Percentiles rank a stretch among this genome's conserved stretches.
Evolutionary conservation across 1,139 yeast species (phyloP).

Genomic region (Taphrina flavorubra): DNA sequence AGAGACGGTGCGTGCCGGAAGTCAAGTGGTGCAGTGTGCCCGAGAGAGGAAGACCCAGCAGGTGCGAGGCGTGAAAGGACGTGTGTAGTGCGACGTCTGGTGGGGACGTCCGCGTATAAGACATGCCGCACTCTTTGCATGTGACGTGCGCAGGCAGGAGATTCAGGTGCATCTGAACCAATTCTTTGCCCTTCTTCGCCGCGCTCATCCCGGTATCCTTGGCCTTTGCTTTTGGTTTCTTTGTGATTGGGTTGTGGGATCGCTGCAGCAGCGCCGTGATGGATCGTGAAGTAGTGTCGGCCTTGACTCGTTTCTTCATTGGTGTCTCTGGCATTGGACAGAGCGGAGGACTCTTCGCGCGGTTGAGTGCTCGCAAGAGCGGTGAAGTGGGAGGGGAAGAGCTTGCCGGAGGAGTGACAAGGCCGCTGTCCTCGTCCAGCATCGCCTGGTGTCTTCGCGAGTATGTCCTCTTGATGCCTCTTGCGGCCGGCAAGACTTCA

Average conservation of each 20-base stretch:
- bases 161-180: slow-evolving; percentile 39
- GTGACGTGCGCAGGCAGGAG: slow-evolving; percentile 36
- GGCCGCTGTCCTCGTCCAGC: slow-evolving; percentile 5
- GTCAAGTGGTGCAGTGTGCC: neutral
- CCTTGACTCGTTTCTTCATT: neutral
- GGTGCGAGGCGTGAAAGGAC: slow-evolving; percentile 21
- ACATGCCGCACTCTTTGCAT: slow-evolving; percentile 37
- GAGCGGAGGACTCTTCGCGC: neutral
- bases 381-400: slow-evolving; percentile 35
- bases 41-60: slow-evolving; percentile 13
- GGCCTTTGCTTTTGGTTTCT: neutral
- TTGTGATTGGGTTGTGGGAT: slow-evolving; percentile 1
- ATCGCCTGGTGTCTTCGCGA: slow-evolving; percentile 21
- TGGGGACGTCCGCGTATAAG: slow-evolving; percentile 26
- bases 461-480: slow-evolving; percentile 27
- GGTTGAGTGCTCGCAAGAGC: neutral
- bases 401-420: slow-evolving; percentile 28
- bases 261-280: slow-evolving; percentile 21
- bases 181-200: slow-evolving; percentile 1
- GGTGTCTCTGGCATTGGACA: neutral
- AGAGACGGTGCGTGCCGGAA: slow-evolving; percentile 2
- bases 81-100: slow-evolving; percentile 22
- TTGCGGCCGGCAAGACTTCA: slow-evolving; percentile 20
- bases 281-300: neutral
- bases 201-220: neutral